phyloP scores from a whole-genome alignment of 2,329 filamentous ascomycete species.

The Venturia pyrina region DNA sequence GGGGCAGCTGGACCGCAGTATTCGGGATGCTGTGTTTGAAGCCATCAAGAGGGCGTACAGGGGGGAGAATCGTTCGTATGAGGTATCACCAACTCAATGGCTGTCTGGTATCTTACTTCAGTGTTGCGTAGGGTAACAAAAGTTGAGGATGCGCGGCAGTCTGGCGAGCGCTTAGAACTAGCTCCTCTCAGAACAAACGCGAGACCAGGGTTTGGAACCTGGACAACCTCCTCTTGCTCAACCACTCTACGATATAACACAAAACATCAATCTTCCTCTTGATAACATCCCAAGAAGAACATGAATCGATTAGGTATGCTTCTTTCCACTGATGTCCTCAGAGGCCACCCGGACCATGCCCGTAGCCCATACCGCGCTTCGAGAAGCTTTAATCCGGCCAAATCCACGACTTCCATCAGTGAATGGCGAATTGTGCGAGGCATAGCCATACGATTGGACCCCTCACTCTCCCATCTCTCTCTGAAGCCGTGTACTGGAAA shows the following conservation, averaged over 20 bases:
- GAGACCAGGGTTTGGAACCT: background rate
- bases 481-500: background rate
- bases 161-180: background rate
- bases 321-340: background rate
- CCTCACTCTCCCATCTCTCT: background rate
- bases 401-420: background rate
- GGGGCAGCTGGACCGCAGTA: background rate
- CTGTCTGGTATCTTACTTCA: background rate
- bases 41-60: background rate
- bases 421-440: background rate
- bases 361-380: background rate
- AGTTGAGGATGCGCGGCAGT: background rate
- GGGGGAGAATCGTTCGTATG: background rate
- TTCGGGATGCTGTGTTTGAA: background rate
- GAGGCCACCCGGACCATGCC: background rate
- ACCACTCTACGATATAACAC: background rate
- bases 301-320: constrained; percentile 4
- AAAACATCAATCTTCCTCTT: background rate
- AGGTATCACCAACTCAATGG: background rate
- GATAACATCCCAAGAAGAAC: background rate
- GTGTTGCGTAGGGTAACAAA: background rate
- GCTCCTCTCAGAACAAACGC: background rate
- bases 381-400: background rate
- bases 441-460: background rate
- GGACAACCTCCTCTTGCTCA: background rate